phyloP scores from a whole-genome alignment of 371 early-diverging fungal genomes.

The Mortierella sp. region DNA sequence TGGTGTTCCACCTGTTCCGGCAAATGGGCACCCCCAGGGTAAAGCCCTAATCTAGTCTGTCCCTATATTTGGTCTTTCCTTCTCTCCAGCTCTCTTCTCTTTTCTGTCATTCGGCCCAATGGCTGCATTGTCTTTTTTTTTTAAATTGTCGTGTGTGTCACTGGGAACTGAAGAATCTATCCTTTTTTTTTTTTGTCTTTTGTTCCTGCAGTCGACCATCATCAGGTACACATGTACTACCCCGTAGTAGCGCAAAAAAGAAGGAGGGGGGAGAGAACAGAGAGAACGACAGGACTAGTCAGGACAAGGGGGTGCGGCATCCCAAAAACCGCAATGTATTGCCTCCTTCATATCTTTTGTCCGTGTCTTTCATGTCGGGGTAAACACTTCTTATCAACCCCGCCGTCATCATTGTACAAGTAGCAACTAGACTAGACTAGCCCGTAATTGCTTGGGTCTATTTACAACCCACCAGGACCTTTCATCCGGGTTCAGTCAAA shows the following conservation, averaged over 20 bases:
- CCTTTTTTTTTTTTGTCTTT: neutral
- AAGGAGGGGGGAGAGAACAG: neutral
- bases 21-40: conserved; percentile 4
- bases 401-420: neutral
- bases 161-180: neutral
- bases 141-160: conserved; percentile 1
- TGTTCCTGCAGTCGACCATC: neutral
- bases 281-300: too few relatives aligned
- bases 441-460: too few relatives aligned
- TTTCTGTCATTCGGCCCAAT: conserved; percentile 11
- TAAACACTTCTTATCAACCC: neutral
- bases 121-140: neutral
- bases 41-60: conserved; percentile 2
- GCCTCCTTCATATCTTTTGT: conserved; percentile 1
- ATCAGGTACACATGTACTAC: neutral
- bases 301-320: conserved; percentile 5
- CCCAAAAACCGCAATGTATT: conserved; percentile 13
- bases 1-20: neutral
- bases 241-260: neutral
- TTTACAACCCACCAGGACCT: too few relatives aligned
- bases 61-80: neutral
- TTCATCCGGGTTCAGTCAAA: neutral
- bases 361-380: conserved; percentile 13
- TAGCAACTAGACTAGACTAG: too few relatives aligned
- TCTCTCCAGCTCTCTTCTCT: neutral